A percentile compares a stretch with the other conserved stretches of the same genome.
Evolutionary conservation across 164 flowering plant genomes (phyloP).

Genomic region (Kingdonia uniflora): DNA sequence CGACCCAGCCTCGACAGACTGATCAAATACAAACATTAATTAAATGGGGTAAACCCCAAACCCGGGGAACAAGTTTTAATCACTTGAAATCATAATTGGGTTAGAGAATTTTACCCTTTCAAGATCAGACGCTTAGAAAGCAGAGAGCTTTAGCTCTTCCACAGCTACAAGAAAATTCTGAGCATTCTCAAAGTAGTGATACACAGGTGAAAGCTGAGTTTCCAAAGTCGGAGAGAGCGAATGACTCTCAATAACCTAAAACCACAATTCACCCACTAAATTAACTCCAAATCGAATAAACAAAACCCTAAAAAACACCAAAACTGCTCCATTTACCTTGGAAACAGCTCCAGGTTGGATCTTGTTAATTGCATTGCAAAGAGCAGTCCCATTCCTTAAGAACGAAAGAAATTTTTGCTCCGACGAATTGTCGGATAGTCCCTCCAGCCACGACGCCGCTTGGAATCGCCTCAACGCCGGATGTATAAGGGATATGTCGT

Average conservation of each 20-base stretch:
- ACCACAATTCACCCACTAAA: too few relatives aligned
- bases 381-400: conserved; percentile 71
- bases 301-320: too few relatives aligned
- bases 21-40: conserved; percentile 5
- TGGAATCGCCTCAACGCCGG: conserved; percentile 65
- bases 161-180: conserved; percentile 72
- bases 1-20: conserved; percentile 53
- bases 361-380: conserved; percentile 85
- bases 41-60: conserved; percentile 20
- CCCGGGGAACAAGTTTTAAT: neutral
- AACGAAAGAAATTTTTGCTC: conserved; percentile 75
- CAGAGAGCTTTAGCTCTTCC: conserved; percentile 62
- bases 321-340: conserved; percentile 36
- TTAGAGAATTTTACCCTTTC: conserved; percentile 49
- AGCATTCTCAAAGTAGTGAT: conserved; percentile 89
- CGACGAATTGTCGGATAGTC: conserved; percentile 49
- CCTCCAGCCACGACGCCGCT: conserved; percentile 75
- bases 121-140: conserved; percentile 88
- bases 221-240: conserved; percentile 34
- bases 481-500: too few relatives aligned
- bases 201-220: conserved; percentile 67
- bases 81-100: neutral
- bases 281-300: too few relatives aligned
- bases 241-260: conserved; percentile 17
- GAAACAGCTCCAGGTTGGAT: conserved; percentile 74